phyloP scores from a whole-genome alignment of 1,139 yeast genomes.

The Wickerhamiella infanticola region DNA sequence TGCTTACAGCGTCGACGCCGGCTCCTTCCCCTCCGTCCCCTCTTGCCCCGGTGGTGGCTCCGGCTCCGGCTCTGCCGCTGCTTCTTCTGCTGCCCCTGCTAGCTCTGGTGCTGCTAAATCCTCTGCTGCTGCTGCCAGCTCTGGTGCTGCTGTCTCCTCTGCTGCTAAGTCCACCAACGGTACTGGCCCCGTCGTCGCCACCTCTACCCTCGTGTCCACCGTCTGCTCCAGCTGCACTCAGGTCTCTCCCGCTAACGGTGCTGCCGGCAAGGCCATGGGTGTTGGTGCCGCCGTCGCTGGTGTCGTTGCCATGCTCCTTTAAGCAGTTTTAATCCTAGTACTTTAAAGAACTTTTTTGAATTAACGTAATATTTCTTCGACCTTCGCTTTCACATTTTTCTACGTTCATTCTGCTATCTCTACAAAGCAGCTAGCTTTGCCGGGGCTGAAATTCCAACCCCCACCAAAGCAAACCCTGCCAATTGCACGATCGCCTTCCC shows the following conservation, averaged over 20 bases:
- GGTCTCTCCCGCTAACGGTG: conserved; percentile 4
- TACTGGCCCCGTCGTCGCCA: not conserved
- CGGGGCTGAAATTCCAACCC: not conserved
- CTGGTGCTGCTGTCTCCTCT: not conserved
- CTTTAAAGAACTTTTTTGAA: not conserved
- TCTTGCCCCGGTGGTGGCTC: conserved; percentile 6
- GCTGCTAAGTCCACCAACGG: not conserved
- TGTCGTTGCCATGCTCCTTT: conserved; percentile 4
- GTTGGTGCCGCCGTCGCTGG: conserved; percentile 3
- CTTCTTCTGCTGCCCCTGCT: not conserved
- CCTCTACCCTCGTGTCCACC: not conserved
- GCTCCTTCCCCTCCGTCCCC: conserved; percentile 7
- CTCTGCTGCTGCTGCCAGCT: not conserved
- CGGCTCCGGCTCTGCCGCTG: not conserved
- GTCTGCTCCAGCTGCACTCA: conserved; percentile 4
- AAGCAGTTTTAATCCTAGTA: not conserved
- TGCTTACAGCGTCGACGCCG: conserved; percentile 6
- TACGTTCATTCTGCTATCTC: not conserved
- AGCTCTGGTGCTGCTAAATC: not conserved
- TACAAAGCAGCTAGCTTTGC: not conserved
- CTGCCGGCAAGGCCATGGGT: conserved; percentile 1
- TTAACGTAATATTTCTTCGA: too few species aligned
- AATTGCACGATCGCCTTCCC: not conserved
- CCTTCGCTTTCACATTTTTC: not conserved
- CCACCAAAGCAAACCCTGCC: not conserved